Evolutionary conservation across 2,329 filamentous ascomycete genomes (phyloP).

Genomic region (Epichloe elymi): DNA sequence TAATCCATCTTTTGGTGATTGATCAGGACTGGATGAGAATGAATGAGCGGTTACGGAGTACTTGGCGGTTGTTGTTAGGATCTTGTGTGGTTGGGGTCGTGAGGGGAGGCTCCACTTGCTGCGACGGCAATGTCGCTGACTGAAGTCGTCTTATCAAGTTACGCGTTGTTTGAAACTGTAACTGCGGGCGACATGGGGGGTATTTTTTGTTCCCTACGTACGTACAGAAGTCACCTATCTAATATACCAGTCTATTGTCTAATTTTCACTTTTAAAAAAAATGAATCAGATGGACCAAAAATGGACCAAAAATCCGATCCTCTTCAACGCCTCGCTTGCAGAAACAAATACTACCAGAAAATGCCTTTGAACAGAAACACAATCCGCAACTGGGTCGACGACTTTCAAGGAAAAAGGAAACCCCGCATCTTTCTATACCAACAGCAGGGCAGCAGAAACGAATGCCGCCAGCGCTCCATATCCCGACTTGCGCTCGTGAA

Average conservation of each 20-base stretch:
- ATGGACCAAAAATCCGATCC: too few relatives aligned
- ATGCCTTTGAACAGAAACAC: slow-evolving; percentile 3
- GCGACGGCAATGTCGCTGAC: too few relatives aligned
- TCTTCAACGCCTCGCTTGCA: background rate
- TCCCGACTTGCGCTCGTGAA: slow-evolving; percentile 12
- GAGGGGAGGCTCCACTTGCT: too few relatives aligned
- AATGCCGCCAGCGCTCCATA: slow-evolving; percentile 30
- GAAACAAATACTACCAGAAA: background rate
- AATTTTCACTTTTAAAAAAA: background rate
- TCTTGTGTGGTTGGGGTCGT: too few relatives aligned
- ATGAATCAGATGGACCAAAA: background rate
- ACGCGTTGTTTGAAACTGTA: too few relatives aligned
- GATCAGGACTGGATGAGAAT: background rate
- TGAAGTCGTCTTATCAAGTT: too few relatives aligned
- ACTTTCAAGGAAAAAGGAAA: background rate
- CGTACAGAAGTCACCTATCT: too few relatives aligned
- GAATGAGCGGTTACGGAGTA: background rate
- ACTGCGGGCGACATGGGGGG: too few relatives aligned
- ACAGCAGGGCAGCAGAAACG: slow-evolving; percentile 26
- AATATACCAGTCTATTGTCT: too few relatives aligned
- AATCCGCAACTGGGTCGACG: too few relatives aligned
- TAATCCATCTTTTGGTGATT: slow-evolving; percentile 26
- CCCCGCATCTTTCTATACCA: slow-evolving; percentile 14
- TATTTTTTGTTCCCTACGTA: too few relatives aligned
- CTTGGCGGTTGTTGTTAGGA: too few relatives aligned